Evolutionary conservation across 306 rosid species (phyloP).

Genomic region (Vicia sativa): DNA sequence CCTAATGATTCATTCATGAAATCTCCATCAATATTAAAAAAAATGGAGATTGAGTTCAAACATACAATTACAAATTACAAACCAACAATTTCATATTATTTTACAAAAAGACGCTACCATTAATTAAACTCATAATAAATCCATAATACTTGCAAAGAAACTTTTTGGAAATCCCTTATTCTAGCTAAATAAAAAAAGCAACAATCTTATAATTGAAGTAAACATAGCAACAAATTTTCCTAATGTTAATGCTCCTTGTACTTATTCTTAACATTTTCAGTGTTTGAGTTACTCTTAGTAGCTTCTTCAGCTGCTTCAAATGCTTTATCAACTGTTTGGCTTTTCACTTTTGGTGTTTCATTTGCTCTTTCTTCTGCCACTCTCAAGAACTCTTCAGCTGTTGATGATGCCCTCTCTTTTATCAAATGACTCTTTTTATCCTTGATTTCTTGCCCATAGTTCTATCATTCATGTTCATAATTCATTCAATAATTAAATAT

Average conservation of each 20-base stretch:
- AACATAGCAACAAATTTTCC: background rate
- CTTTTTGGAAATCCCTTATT: constrained; percentile 39
- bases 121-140: background rate
- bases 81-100: constrained; percentile 16
- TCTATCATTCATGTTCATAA: constrained; percentile 30
- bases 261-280: constrained; percentile 39
- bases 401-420: constrained; percentile 58
- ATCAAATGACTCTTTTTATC: constrained; percentile 28
- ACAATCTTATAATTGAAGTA: constrained; percentile 1
- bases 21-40: constrained; percentile 19
- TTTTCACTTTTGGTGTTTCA: constrained; percentile 32
- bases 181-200: background rate
- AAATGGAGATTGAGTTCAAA: constrained; percentile 1
- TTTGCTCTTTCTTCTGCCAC: constrained; percentile 50
- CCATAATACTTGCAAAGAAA: constrained; percentile 8
- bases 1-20: constrained; percentile 13
- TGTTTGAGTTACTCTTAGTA: constrained; percentile 10
- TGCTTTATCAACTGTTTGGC: constrained; percentile 40
- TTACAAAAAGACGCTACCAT: background rate
- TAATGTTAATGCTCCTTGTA: constrained; percentile 33
- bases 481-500: constrained; percentile 3
- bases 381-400: constrained; percentile 48
- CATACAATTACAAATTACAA: background rate
- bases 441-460: constrained; percentile 41
- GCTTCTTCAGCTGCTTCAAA: constrained; percentile 43